phyloP scores from a whole-genome alignment of 352 stramenopile genomes.

The Globisporangium rhizosaccharum region DNA sequence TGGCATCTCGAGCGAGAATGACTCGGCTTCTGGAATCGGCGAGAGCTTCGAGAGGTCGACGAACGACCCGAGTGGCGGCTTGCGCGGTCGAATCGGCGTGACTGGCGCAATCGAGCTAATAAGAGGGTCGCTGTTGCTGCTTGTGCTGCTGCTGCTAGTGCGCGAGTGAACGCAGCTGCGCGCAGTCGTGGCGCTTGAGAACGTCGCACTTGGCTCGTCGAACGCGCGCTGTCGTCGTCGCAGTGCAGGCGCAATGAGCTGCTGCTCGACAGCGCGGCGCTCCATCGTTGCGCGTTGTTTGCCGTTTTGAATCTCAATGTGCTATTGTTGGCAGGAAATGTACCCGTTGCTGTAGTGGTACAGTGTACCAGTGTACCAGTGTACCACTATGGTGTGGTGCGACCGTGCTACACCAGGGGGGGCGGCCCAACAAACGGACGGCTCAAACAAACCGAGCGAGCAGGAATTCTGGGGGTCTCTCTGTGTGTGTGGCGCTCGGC shows the following conservation, averaged over 20 bases:
- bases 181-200: too few species aligned
- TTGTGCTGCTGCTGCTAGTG: not conserved
- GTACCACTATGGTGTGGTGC: not conserved
- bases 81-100: not conserved
- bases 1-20: conserved; percentile 11
- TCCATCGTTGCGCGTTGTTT: too few species aligned
- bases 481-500: conserved; percentile 9
- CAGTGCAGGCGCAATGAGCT: too few species aligned
- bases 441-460: not conserved
- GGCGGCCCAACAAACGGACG: conserved; percentile 6
- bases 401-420: not conserved
- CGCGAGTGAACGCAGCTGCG: too few species aligned
- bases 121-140: not conserved
- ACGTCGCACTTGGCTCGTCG: too few species aligned
- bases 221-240: too few species aligned
- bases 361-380: not conserved
- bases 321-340: too few species aligned
- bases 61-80: not conserved
- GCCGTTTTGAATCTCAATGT: too few species aligned
- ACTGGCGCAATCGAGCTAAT: too few species aligned
- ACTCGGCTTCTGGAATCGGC: conserved; percentile 10
- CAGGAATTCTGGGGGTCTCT: conserved; percentile 15
- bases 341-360: not conserved
- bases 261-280: too few species aligned
- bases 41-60: conserved; percentile 8